Conservation (phyloP, 768 basidiomycete species). For the Leccinum longicurvipes region DNA sequence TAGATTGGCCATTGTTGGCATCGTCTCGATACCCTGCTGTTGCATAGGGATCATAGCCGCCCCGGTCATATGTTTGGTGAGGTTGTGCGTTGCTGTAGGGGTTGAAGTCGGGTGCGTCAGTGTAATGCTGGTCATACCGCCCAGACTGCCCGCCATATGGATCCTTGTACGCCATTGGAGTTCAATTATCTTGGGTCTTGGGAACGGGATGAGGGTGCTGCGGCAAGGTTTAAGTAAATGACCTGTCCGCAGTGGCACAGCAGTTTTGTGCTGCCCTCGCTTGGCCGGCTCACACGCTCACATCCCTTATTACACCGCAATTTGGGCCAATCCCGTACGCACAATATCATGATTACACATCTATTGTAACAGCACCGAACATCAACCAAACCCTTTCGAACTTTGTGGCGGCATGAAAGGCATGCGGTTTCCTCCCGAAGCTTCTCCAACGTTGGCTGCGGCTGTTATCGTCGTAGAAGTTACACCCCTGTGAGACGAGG, state of each 20-base stretch:
- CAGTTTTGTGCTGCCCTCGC: not conserved
- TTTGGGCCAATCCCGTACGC: not conserved
- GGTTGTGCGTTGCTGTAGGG: conserved; percentile 44
- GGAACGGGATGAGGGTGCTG: conserved; percentile 15
- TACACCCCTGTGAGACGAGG: conserved; percentile 24
- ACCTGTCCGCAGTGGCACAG: conserved; percentile 8
- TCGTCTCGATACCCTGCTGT: conserved; percentile 39
- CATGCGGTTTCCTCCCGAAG: conserved; percentile 45
- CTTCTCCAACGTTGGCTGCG: conserved; percentile 5
- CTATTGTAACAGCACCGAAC: not conserved
- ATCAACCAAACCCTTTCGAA: conserved; percentile 32
- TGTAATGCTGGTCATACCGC: conserved; percentile 32
- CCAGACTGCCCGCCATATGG: conserved; percentile 43
- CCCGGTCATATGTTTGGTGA: conserved; percentile 54
- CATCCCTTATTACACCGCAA: not conserved
- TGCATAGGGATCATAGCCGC: conserved; percentile 31
- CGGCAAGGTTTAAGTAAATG: conserved; percentile 10
- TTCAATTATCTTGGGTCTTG: too few species aligned
- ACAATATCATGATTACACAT: not conserved
- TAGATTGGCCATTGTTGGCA: conserved; percentile 20
- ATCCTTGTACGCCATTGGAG: conserved; percentile 50
- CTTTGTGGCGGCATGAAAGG: conserved; percentile 48
- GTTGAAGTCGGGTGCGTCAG: conserved; percentile 38
- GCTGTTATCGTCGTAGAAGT: conserved; percentile 21
- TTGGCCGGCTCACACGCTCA: conserved; percentile 11